These are phyloP conservation scores for Gossypium gossypioides DNA, from an alignment of 441 rosid genomes.

Conservation along the genomic window DNA sequence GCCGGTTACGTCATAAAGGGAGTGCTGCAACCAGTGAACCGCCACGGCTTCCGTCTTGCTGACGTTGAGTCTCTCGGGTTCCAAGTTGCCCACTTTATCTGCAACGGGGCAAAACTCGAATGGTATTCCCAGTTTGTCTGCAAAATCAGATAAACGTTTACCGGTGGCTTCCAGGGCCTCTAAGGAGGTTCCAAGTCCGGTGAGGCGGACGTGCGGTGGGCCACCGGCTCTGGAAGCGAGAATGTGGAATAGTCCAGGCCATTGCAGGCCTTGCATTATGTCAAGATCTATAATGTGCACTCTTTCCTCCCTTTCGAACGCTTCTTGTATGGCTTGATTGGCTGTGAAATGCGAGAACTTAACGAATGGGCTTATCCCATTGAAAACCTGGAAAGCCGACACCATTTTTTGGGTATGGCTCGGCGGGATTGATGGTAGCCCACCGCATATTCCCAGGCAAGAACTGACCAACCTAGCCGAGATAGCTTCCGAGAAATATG, in stretches of 20 bases:
- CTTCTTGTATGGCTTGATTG: constrained; percentile 92
- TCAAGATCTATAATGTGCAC: constrained; percentile 93
- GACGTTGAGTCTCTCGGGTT: constrained; percentile 59
- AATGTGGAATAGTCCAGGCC: constrained; percentile 96
- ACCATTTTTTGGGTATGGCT: constrained; percentile 61
- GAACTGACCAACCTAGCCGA: constrained; percentile 81
- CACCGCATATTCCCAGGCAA: constrained; percentile 69
- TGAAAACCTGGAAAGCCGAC: constrained; percentile 91
- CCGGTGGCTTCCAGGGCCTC: constrained; percentile 90
- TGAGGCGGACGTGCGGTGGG: constrained; percentile 79
- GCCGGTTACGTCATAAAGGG: constrained; percentile 91
- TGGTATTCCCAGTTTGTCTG: constrained; percentile 71
- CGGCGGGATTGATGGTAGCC: constrained; percentile 58
- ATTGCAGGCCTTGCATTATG: constrained; percentile 95
- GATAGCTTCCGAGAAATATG: constrained; percentile 94
- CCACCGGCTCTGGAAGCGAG: constrained; percentile 84
- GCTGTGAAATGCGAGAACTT: constrained; percentile 98
- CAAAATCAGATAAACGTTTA: constrained; percentile 78
- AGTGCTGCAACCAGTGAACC: constrained; percentile 95
- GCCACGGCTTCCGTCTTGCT: constrained; percentile 86
- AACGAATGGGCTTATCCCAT: constrained; percentile 85
- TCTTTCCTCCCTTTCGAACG: constrained; percentile 80
- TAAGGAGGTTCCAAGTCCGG: constrained; percentile 80
- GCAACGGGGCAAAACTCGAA: constrained; percentile 79
- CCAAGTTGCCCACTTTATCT: constrained; percentile 75